These are phyloP conservation scores for Calocera viscosa DNA, from an alignment of 768 basidiomycete genomes.

Conservation along the genomic window DNA sequence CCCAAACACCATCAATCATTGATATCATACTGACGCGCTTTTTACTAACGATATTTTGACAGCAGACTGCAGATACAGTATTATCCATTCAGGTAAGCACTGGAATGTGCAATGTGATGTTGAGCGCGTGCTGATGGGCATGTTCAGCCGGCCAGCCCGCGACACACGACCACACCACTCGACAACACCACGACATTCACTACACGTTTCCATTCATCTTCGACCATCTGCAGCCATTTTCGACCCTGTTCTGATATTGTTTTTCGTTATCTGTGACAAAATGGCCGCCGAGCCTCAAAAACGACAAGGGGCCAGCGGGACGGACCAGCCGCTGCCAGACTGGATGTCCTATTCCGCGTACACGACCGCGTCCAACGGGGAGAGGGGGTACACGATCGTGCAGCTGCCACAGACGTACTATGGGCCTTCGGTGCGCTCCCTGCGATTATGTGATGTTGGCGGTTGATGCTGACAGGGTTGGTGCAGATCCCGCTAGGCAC, in stretches of 20 bases:
- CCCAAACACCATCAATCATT: background rate
- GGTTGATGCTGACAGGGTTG: background rate
- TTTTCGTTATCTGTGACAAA: no score
- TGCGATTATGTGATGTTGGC: background rate
- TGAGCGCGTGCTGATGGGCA: no score
- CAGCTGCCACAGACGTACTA: constrained; percentile 13
- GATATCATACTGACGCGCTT: background rate
- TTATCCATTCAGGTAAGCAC: background rate
- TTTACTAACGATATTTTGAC: background rate
- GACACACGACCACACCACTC: background rate
- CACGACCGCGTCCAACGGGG: background rate
- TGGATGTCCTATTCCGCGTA: background rate
- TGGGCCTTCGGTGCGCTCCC: constrained; percentile 11
- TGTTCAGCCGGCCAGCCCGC: background rate
- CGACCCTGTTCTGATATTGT: no score
- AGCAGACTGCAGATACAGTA: background rate
- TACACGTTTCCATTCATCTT: no score
- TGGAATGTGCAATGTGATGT: constrained; percentile 6
- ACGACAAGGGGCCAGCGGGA: background rate
- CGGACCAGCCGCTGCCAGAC: background rate
- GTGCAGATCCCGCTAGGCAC: constrained; percentile 12
- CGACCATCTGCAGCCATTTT: no score
- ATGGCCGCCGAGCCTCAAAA: background rate
- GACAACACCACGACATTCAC: background rate
- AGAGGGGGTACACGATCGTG: constrained; percentile 8